phyloP scores from a whole-genome alignment of 805 yeast genomes.

The Candida hungchunana region DNA sequence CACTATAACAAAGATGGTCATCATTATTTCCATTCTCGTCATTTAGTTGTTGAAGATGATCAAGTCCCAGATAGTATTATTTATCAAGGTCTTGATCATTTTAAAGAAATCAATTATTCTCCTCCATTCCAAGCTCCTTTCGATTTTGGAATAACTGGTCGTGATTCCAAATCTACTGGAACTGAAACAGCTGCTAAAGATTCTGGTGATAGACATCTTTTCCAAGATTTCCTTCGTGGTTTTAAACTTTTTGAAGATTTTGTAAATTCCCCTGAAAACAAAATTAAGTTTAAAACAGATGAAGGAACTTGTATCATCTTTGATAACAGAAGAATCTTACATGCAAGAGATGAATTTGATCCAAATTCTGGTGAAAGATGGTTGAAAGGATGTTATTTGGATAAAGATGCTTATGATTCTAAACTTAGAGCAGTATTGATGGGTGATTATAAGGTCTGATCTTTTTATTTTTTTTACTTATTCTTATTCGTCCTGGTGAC shows the following conservation, averaged over 20 bases:
- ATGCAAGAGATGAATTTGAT: slow-evolving; percentile 52
- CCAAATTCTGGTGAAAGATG: slow-evolving; percentile 51
- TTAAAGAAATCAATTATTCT: slow-evolving; percentile 64
- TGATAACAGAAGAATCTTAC: slow-evolving; percentile 67
- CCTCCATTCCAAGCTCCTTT: slow-evolving; percentile 85
- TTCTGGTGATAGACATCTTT: slow-evolving; percentile 36
- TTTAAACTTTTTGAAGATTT: slow-evolving; percentile 54
- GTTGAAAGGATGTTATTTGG: slow-evolving; percentile 74
- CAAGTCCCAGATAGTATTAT: slow-evolving; percentile 13
- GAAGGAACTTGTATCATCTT: slow-evolving; percentile 64
- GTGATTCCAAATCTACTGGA: slow-evolving; percentile 18
- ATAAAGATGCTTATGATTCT: slow-evolving; percentile 67
- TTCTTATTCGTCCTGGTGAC: no score
- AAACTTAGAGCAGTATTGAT: slow-evolving; percentile 35
- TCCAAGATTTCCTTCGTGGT: slow-evolving; percentile 57
- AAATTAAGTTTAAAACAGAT: slow-evolving; percentile 47
- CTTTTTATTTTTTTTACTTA: not conserved
- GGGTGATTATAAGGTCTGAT: slow-evolving; percentile 1
- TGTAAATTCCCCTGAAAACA: slow-evolving; percentile 49
- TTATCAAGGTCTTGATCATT: slow-evolving; percentile 26
- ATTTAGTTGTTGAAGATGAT: slow-evolving; percentile 56
- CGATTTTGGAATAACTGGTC: slow-evolving; percentile 46
- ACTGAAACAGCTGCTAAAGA: slow-evolving; percentile 32
- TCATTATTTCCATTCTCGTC: slow-evolving; percentile 57
- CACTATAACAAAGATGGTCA: slow-evolving; percentile 62